Evolutionary conservation across 345 rosid species (phyloP), one percentile per base, ranked within the genome.

Genomic region (Dimocarpus longan): DNA sequence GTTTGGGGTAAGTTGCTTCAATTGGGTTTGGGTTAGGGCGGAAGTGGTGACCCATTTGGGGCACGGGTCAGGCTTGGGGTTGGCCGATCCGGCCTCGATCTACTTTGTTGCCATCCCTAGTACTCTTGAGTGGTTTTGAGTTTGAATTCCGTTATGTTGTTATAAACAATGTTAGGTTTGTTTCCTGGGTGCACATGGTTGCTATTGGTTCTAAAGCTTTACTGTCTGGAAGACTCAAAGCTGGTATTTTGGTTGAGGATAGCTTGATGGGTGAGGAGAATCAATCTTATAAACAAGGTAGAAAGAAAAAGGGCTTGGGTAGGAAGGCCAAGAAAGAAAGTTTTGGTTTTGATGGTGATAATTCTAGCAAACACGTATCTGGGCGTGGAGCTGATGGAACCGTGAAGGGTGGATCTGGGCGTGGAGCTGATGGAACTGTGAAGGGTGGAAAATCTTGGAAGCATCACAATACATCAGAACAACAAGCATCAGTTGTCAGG

Each of bases 401-500:
- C 18, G 57, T 44, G 10, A 82, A 76, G 62, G 54, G 78, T 16
- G 59, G 59, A 32, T 78, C 84, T 5, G 88, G 88, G 40, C 70
- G 44, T 43, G 81, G 28, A 0, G 52, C 75, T 42, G 83, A 76
- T 62, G 84, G 66, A 21, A 78, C 60, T 18, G 57, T 44, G 10
- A 82, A 76, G 62, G 54, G 78, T 16, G 59, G 59, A 32, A 84
- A 75, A 24, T 75, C 71, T 52, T 77, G 79, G 10, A 90, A 90
- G 82, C 80, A 80, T 70, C 90, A 87, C 62, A 85, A 79, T 63
- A 59, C 63, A 22, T 85, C 82, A 11, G 90, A 88, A 19, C 82
- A 89, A 50, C 86, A 84, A 74, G 80, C 90, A 57, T 82, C 85
- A 10, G 44, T 88, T 83, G 87, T 94, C 72, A 86, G 97, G 98